Percentiles rank a stretch among this genome's conserved stretches.
Evolutionary conservation across 2,329 filamentous ascomycete genomes (phyloP).

Genomic region (Hypoxylon sp.): DNA sequence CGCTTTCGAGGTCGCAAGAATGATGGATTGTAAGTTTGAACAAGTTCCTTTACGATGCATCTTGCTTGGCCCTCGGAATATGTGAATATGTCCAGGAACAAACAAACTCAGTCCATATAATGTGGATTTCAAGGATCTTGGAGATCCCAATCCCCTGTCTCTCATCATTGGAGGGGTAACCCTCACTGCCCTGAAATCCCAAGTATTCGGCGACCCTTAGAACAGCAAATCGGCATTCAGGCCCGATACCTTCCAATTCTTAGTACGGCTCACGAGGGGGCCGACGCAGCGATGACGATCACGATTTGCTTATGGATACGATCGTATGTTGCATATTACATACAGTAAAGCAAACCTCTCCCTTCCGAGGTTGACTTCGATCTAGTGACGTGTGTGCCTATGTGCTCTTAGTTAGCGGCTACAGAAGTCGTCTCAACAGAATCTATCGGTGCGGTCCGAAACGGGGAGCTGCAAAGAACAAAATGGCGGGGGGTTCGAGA

Average conservation of each 20-base stretch:
- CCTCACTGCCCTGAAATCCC: constrained; percentile 26
- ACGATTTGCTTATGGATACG: constrained; percentile 35
- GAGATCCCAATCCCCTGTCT: constrained; percentile 31
- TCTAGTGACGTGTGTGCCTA: constrained; percentile 27
- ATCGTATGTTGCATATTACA: constrained; percentile 41
- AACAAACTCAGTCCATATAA: constrained; percentile 25
- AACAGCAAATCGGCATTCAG: constrained; percentile 35
- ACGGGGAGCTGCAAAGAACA: constrained; percentile 55
- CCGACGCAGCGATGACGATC: constrained; percentile 30
- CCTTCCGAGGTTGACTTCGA: constrained; percentile 25
- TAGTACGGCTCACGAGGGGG: constrained; percentile 37
- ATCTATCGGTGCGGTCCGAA: constrained; percentile 49
- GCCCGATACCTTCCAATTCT: constrained; percentile 41
- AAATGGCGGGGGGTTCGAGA: constrained; percentile 50
- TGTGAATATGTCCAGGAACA: constrained; percentile 22
- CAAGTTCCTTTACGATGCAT: constrained; percentile 22
- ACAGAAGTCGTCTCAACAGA: constrained; percentile 36
- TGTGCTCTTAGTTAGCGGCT: constrained; percentile 13
- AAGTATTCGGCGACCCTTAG: constrained; percentile 30
- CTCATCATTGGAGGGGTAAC: constrained; percentile 30
- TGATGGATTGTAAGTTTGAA: constrained; percentile 18
- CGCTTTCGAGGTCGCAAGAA: constrained; percentile 26
- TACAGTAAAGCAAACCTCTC: constrained; percentile 41
- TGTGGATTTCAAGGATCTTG: constrained; percentile 38
- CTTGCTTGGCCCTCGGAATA: constrained; percentile 18